Evolutionary conservation across 78 protist genomes (phyloP).

Genomic region (Cyanophora paradoxa): DNA sequence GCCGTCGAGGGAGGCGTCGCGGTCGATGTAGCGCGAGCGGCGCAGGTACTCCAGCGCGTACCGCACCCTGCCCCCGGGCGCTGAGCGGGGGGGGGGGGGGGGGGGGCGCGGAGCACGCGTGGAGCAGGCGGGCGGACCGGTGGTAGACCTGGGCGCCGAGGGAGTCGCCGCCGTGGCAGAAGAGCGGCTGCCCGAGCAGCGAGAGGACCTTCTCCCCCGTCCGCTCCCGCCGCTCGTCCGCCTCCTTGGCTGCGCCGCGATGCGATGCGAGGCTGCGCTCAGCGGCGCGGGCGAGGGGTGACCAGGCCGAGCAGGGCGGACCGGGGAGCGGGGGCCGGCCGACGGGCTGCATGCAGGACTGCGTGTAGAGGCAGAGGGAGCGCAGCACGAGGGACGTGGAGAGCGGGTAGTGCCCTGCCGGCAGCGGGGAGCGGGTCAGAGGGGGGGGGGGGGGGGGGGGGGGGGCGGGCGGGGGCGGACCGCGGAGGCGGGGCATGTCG

Average conservation of each 20-base stretch:
- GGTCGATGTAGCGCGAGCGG: no score
- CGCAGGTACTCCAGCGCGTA: no score
- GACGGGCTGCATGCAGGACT: background rate
- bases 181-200: background rate
- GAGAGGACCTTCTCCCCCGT: background rate
- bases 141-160: no score
- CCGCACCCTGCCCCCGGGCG: no score
- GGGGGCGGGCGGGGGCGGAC: no score
- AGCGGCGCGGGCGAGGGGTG: background rate
- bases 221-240: background rate
- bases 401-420: background rate
- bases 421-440: constrained; percentile 2
- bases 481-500: constrained; percentile 23
- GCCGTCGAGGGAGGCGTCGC: no score
- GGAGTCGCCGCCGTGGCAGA: no score
- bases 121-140: no score
- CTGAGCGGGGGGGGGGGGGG: no score
- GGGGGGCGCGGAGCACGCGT: no score
- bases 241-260: background rate
- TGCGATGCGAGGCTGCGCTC: background rate
- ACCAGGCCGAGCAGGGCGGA: background rate
- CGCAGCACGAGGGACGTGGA: constrained; percentile 5
- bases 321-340: background rate
- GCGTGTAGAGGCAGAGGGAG: background rate
- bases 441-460: no score